Conservation (phyloP, 768 basidiomycete genomes). For the Tremella mesenterica region DNA sequence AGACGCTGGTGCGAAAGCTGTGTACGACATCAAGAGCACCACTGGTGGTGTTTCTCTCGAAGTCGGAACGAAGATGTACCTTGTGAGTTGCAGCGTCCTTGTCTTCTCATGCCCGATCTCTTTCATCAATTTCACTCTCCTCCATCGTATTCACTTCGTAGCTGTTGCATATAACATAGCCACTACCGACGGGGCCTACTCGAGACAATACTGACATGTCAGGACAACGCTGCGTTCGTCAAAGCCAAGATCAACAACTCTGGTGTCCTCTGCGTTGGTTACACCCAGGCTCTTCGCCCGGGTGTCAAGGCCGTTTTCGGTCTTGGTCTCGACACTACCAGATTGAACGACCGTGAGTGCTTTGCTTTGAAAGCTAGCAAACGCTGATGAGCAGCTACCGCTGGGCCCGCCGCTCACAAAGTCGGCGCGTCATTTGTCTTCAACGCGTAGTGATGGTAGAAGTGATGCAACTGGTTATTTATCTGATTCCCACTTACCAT, state of each 20-base stretch:
- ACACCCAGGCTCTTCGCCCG: conserved; percentile 69
- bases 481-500: neutral
- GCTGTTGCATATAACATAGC: too few relatives aligned
- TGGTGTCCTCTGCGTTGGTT: conserved; percentile 78
- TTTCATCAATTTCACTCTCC: conserved; percentile 48
- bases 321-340: conserved; percentile 88
- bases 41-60: conserved; percentile 79
- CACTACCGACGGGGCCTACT: conserved; percentile 47
- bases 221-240: conserved; percentile 81
- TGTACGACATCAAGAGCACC: conserved; percentile 89
- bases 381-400: conserved; percentile 24
- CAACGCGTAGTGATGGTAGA: conserved; percentile 37
- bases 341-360: conserved; percentile 63
- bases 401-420: conserved; percentile 44
- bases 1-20: conserved; percentile 52
- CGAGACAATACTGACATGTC: too few relatives aligned
- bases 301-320: conserved; percentile 59
- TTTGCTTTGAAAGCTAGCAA: neutral
- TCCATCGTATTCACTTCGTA: too few relatives aligned
- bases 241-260: conserved; percentile 99
- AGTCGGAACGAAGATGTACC: conserved; percentile 89
- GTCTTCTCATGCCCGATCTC: neutral
- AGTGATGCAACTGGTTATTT: neutral
- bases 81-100: conserved; percentile 44
- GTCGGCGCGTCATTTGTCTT: conserved; percentile 48